Evolutionary conservation across 2,329 filamentous ascomycete species (phyloP), one percentile per base, ranked within the genome.

Genomic region (Fusarium acutatum): DNA sequence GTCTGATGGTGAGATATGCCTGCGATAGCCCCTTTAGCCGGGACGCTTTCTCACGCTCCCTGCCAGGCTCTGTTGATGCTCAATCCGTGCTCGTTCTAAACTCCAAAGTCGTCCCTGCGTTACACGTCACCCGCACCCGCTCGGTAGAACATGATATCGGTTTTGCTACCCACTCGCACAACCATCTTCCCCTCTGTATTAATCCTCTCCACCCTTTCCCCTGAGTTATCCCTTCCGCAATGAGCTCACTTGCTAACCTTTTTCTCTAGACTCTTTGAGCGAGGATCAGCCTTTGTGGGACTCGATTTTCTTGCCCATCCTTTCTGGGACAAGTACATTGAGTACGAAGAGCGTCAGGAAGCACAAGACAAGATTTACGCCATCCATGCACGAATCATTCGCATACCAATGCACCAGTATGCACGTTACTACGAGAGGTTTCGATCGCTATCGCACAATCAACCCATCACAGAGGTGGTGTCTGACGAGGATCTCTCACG

Each of bases 291-390:
- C 35, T 92, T 90, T 77, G 95, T 97, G 44, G 96, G 96, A 22
- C 88, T 98, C 24, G 96, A 99, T 83, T 99, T 97, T 80, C 88
- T 97, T 35, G 93, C 95, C 5, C 95, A 98, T 80, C 95, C 95
- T 3, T 98, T 99, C 84, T 99, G 96, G 96, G 96, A 99, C 83
- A 98, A 97, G 84, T 99, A 97, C 80, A 90, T 99, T 73, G 96
- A 98, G 81, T 98, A 97, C 79, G 96, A 98, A 81, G 95, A 98
- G 81, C 93, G 95, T 4, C 87, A 96, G 70, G 95, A 97, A 78
- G 91, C 93, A 1, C 90, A 92, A 20, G 94, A 97, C 72, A 94
- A 91, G 78, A 94, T 98, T 61, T 97, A 97, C 77, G 90, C 90
- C 44, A 94, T 99, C 63, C 88, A 97, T 59, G 88, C 88, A 69